Base-by-base conservation (phyloP, 345 rosid species). In the Dimocarpus longan region DNA sequence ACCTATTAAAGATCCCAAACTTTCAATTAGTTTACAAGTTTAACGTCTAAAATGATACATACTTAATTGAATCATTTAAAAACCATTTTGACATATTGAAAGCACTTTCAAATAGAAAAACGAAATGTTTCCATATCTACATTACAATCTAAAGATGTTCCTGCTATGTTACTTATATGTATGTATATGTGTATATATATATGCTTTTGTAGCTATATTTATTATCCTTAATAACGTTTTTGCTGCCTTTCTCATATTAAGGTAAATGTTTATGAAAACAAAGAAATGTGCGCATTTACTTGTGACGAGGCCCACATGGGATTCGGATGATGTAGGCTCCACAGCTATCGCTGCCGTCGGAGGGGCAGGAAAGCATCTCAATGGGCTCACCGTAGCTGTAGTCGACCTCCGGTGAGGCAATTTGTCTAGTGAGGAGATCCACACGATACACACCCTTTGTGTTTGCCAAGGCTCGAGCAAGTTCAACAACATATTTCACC, bases 291-390 rank as follows among this genome's bases (percentile, higher is more conserved):
- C 37, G 37, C 32, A 42, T 63, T 77, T 88, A 90, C 91, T 85
- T 86, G 67, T 91, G 78, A 0, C 83, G 85, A 8, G 92, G 88
- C 2, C 92, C 93, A 5, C 93, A 90, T 0, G 95, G 93, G 64
- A 91, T 84, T 26, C 92, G 91, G 79, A 94, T 84, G 50, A 90
- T 86, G 79, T 92, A 92, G 73, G 92, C 89, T 60, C 94, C 95
- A 54, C 92, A 82, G 79, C 95, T 85, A 57, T 86, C 93, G 66
- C 84, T 83, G 69, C 83, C 92, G 72, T 93, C 91, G 46, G 87
- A 70, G 7, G 93, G 94, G 84, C 85, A 90, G 18, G 92, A 87
- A 73, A 95, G 84, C 98, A 93, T 93, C 86, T 95, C 98, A 62
- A 87, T 90, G 16, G 93, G 92, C 67, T 91, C 95, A 44, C 91